phyloP scores from a whole-genome alignment of 106 monocot species.

The Acorus gramineus region DNA sequence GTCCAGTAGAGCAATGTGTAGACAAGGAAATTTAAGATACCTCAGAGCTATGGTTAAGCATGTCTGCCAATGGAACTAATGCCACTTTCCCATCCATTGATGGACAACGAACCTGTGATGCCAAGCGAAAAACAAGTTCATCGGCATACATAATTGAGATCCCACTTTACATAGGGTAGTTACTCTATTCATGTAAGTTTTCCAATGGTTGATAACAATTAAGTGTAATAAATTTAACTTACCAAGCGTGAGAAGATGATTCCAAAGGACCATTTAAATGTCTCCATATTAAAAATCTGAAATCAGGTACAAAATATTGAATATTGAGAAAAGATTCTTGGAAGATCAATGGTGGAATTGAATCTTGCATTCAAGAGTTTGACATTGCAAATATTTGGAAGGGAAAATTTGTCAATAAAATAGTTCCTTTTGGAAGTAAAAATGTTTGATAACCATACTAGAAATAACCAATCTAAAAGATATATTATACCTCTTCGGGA shows the following conservation, averaged over 20 bases:
- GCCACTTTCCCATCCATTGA: conserved; percentile 93
- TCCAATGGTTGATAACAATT: neutral
- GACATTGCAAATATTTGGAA: too few species aligned
- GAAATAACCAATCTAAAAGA: too few species aligned
- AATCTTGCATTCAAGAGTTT: too few species aligned
- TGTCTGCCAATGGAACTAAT: conserved; percentile 97
- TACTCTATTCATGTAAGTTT: too few species aligned
- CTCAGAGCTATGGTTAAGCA: conserved; percentile 95
- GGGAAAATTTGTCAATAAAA: too few species aligned
- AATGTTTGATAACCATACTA: too few species aligned
- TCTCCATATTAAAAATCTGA: conserved; percentile 83
- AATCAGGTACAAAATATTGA: conserved; percentile 3
- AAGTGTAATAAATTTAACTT: conserved; percentile 10
- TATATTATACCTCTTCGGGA: conserved; percentile 69
- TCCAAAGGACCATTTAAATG: conserved; percentile 93
- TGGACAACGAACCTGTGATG: conserved; percentile 73
- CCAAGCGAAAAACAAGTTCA: conserved; percentile 1
- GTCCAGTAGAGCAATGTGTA: neutral
- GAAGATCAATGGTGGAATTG: too few species aligned
- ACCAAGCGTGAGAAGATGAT: conserved; percentile 96
- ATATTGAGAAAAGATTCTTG: too few species aligned
- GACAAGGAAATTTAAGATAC: conserved; percentile 21
- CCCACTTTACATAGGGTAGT: too few species aligned
- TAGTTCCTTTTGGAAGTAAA: too few species aligned
- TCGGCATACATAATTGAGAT: neutral